Conservation (phyloP, 768 basidiomycete genomes). For the Hypsizygus marmoreus region DNA sequence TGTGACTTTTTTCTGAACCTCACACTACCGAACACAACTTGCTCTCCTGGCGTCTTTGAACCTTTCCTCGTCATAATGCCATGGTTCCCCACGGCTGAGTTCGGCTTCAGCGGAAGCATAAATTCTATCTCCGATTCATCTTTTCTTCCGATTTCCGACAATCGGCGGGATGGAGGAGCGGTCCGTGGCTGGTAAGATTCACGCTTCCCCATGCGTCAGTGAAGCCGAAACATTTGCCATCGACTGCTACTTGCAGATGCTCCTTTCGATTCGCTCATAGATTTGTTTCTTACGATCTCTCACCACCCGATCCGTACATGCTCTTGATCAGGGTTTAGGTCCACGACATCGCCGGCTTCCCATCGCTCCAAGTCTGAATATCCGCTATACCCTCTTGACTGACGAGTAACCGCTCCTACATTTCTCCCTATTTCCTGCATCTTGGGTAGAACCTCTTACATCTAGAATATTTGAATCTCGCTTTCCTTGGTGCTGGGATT, state of each 20-base stretch:
- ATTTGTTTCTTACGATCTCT: conserved; percentile 12
- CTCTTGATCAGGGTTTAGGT: conserved; percentile 6
- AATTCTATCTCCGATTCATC: conserved; percentile 9
- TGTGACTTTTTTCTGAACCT: too few species aligned
- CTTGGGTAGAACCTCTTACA: conserved; percentile 5
- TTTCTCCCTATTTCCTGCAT: neutral
- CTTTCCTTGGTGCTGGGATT: neutral
- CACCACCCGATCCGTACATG: conserved; percentile 14
- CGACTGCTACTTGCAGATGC: neutral
- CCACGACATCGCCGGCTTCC: neutral
- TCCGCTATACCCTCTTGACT: neutral
- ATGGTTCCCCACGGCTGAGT: too few species aligned
- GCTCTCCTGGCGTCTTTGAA: too few species aligned
- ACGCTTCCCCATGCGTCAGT: conserved; percentile 12
- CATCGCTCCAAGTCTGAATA: neutral
- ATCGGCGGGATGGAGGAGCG: neutral
- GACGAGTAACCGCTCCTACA: neutral
- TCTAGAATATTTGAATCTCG: conserved; percentile 1
- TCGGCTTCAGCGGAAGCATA: neutral
- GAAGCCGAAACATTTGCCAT: conserved; percentile 5
- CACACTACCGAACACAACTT: too few species aligned
- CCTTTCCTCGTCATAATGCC: too few species aligned
- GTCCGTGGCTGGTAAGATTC: neutral
- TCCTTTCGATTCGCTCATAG: neutral
- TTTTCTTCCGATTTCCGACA: neutral